Evolutionary conservation across 2,329 filamentous ascomycete genomes (phyloP).

Genomic region (Blumeria graminis): DNA sequence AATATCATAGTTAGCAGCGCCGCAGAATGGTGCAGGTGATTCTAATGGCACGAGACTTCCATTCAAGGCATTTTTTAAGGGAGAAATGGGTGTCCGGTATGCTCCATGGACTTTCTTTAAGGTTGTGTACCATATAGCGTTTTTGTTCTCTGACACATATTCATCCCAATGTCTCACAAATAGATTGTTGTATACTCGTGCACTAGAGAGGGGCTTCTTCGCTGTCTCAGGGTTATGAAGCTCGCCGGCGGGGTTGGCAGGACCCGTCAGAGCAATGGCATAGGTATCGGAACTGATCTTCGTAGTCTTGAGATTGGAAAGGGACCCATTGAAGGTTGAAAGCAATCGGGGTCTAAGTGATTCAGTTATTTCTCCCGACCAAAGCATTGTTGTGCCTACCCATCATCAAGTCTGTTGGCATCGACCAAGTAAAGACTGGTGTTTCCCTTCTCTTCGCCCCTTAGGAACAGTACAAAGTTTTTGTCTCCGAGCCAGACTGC

Average conservation of each 20-base stretch:
- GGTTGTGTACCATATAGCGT: constrained; percentile 48
- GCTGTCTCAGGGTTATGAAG: constrained; percentile 41
- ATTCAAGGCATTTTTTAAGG: constrained; percentile 37
- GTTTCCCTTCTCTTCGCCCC: constrained; percentile 29
- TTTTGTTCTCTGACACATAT: constrained; percentile 44
- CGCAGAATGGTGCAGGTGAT: constrained; percentile 55
- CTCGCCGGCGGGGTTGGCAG: constrained; percentile 41
- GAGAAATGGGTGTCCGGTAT: constrained; percentile 17
- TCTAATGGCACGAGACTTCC: constrained; percentile 23
- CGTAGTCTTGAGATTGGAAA: constrained; percentile 35
- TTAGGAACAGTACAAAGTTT: constrained; percentile 13
- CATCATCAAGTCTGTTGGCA: constrained; percentile 9
- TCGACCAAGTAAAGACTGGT: constrained; percentile 12
- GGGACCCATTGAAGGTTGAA: constrained; percentile 23
- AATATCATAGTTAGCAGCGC: constrained; percentile 58
- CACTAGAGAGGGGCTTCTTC: constrained; percentile 34
- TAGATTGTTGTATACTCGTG: constrained; percentile 46
- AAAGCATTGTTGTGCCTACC: constrained; percentile 4
- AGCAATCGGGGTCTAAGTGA: constrained; percentile 17
- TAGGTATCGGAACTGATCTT: constrained; percentile 24
- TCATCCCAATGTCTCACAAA: constrained; percentile 69
- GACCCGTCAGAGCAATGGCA: constrained; percentile 34
- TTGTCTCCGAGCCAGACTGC: constrained; percentile 40
- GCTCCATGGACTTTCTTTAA: constrained; percentile 19
- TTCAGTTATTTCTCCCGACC: constrained; percentile 2